These are phyloP conservation scores for Candolleomyces eurysporus DNA, from an alignment of 768 basidiomycete genomes.

Conservation along the genomic window DNA sequence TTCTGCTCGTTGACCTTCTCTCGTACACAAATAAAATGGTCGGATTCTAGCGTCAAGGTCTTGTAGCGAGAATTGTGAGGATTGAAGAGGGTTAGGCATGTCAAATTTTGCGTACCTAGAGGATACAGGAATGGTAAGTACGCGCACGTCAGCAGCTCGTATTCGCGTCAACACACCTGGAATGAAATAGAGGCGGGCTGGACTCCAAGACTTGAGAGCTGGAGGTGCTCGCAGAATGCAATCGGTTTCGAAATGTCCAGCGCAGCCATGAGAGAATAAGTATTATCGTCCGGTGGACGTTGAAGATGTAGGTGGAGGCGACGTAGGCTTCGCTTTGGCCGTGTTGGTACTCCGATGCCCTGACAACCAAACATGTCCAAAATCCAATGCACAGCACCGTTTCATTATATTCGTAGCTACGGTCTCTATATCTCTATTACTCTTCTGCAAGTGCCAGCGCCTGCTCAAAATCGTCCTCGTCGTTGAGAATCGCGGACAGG, in stretches of 20 bases:
- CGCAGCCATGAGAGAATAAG: constrained; percentile 38
- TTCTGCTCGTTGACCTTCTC: constrained; percentile 94
- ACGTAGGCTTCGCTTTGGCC: constrained; percentile 8
- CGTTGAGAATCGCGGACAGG: constrained; percentile 43
- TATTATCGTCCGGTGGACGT: constrained; percentile 13
- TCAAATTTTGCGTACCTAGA: constrained; percentile 26
- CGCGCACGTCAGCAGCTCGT: constrained; percentile 28
- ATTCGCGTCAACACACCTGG: constrained; percentile 63
- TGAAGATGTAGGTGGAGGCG: background rate
- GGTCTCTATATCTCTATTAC: constrained; percentile 1
- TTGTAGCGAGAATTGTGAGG: constrained; percentile 23
- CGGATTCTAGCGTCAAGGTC: constrained; percentile 95
- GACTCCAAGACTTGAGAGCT: constrained; percentile 93
- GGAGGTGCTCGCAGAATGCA: constrained; percentile 85
- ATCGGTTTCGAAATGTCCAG: constrained; percentile 71
- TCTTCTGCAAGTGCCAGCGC: constrained; percentile 67
- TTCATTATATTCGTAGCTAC: background rate
- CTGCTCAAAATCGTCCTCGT: constrained; percentile 74
- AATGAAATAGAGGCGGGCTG: constrained; percentile 98
- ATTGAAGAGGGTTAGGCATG: constrained; percentile 1
- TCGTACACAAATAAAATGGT: constrained; percentile 97
- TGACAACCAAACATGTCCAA: constrained; percentile 11
- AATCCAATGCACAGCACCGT: background rate
- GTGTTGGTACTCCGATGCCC: constrained; percentile 8
- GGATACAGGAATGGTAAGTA: constrained; percentile 22